Conservation (phyloP, 768 basidiomycete genomes). For the Termitomyces bulborhizus region DNA sequence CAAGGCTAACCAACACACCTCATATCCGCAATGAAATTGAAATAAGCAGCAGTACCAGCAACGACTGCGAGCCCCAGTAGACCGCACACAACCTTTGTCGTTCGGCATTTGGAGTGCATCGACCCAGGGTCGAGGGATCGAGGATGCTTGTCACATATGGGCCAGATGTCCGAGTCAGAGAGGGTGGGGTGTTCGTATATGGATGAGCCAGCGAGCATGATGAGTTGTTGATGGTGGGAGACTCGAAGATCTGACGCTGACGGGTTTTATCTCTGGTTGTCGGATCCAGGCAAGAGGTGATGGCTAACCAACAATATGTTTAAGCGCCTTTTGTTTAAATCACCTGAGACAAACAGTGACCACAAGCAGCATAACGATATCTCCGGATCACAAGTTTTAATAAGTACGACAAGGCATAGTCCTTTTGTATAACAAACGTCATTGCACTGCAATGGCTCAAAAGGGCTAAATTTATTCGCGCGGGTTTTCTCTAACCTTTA, state of each 20-base stretch:
- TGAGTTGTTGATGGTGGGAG: neutral
- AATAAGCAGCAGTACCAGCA: neutral
- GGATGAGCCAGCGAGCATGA: slow-evolving; percentile 11
- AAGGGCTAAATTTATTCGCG: too few relatives aligned
- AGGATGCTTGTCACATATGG: slow-evolving; percentile 2
- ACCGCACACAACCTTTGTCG: slow-evolving; percentile 1
- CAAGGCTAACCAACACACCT: neutral
- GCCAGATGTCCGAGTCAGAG: slow-evolving; percentile 11
- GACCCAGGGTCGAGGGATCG: neutral
- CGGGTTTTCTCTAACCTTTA: too few relatives aligned
- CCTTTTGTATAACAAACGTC: too few relatives aligned
- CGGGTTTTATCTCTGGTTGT: too few relatives aligned
- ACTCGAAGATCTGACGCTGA: too few relatives aligned
- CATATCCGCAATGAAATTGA: neutral
- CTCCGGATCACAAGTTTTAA: neutral
- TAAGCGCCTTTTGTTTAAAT: slow-evolving; percentile 1
- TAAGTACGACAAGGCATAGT: too few relatives aligned
- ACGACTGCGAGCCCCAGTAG: slow-evolving; percentile 4
- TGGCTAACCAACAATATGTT: neutral
- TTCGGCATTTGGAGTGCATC: neutral
- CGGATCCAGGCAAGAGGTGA: neutral
- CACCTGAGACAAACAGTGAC: neutral
- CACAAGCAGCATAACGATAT: neutral
- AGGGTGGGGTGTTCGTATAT: slow-evolving; percentile 13
- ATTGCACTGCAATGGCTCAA: too few relatives aligned